Evolutionary conservation across 106 monocot genomes (phyloP), one percentile per base, ranked within the genome.

Genomic region (Chionographis japonica): DNA sequence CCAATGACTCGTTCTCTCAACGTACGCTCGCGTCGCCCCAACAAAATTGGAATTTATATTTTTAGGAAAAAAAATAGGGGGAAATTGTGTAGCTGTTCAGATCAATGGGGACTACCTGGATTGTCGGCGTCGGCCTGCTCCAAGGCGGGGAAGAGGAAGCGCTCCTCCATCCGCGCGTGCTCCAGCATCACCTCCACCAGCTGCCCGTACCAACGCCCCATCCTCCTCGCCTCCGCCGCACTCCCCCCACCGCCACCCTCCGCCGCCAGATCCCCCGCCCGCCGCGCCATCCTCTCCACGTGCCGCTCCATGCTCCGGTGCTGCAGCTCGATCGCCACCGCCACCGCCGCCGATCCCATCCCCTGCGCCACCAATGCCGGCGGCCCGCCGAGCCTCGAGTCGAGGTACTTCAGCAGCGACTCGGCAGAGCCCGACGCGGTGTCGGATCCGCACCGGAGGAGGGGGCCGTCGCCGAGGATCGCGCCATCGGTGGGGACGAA

Each of bases 81-180:
- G 27, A 27, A 27, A 27, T 27, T 27, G 27, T 27, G 27, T 27
- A 27, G 27, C 27, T 27, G 27, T 27, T 27, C 27, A 27, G 27
- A 27, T 27, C 27, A 27, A 0, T 27, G 27, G 27, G 27, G 27
- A 27, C 27, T 27, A 95, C 91, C 88, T 78, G 35, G 69, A 40
- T 80, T 67, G 39, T 72, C 57, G 4, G 81, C 74, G 39, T 74
- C 57, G 4, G 83, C 74, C 20, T 68, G 40, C 6, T 91, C 88
- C 8, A 91, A 50, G 3, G 51, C 67, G 11, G 88, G 95, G 62
- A 95, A 95, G 56, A 95, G 54, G 39, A 95, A 40, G 10, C 77
- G 73, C 78, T 95, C 91, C 84, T 95, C 95, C 91, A 91, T 91
- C 82, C 77, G 82, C 2, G 95, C 91, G 71, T 95, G 95, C 88